phyloP scores from a whole-genome alignment of 306 rosid species.

The Vicia faba region DNA sequence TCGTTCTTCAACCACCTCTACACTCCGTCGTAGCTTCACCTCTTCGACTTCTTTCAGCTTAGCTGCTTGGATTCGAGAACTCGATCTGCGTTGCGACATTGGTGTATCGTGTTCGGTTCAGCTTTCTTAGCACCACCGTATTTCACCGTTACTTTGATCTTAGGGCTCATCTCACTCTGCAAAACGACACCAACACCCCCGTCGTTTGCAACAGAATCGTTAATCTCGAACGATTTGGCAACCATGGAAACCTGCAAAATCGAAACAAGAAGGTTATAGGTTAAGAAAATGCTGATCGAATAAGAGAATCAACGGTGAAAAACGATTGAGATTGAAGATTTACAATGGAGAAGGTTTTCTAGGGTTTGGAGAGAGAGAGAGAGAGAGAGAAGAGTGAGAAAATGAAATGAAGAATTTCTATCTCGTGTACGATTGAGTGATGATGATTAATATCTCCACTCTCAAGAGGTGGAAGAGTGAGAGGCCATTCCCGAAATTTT shows the following conservation, averaged over 20 bases:
- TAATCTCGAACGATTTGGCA: constrained; percentile 46
- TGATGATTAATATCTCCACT: constrained; percentile 4
- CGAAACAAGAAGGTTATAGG: background rate
- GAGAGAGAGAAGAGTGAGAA: background rate
- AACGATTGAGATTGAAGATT: background rate
- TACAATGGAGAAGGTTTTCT: background rate
- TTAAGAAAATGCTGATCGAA: background rate
- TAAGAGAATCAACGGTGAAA: background rate
- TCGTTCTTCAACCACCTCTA: constrained; percentile 1
- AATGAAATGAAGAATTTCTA: background rate
- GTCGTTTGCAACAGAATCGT: constrained; percentile 29
- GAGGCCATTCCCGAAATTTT: background rate
- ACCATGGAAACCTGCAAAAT: constrained; percentile 43
- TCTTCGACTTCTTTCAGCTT: constrained; percentile 45
- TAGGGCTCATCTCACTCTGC: background rate
- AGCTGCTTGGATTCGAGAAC: constrained; percentile 49
- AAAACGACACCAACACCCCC: constrained; percentile 9
- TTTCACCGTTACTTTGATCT: background rate
- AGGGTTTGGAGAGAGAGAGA: constrained; percentile 41
- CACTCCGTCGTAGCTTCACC: constrained; percentile 33
- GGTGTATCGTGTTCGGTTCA: background rate
- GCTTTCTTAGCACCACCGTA: background rate
- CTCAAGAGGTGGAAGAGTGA: background rate
- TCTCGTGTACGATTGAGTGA: background rate
- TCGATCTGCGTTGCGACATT: constrained; percentile 43